Base-by-base conservation (phyloP, 2,329 filamentous ascomycete species). In the Pseudocercospora eumusae region DNA sequence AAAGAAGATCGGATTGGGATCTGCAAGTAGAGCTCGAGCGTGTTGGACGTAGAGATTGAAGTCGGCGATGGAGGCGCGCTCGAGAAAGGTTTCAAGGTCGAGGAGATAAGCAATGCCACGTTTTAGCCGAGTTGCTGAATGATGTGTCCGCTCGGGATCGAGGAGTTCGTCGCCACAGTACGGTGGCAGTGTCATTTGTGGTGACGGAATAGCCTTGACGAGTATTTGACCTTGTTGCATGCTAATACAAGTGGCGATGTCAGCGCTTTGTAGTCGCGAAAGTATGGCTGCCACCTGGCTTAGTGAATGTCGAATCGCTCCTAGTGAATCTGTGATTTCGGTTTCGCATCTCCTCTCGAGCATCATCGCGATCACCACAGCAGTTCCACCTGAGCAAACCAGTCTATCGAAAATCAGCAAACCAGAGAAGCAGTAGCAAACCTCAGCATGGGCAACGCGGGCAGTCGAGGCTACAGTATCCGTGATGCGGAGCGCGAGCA, bases 31-130 rank as follows among this genome's bases (percentile, higher is more conserved):
- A n/a, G 18, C 21, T 20, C 56, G 44, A 23, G 42, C 49, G 18
- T 58, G 56, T 13, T 25, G 56, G 4, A 58, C 56, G 42, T 58
- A 58, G n/a, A 58, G 56, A 4, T 58, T 25, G 20, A 58, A 50
- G 21, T 58, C 42, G 23, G 23, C 28, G 2, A 31, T 28, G 10
- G 40, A 49, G 45, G 56, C 42, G 20, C 33, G n/a, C n/a, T 50
- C 9, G 18, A 58, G 56, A 20, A 58, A 52, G 4, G 8, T 25
- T 18, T 58, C 56, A 2, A 58, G 33, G 2, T 11, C 20, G 18
- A 20, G 9, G 2, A 58, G 44, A n/a, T 50, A 50, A 15, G 42
- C 56, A n/a, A 50, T 23, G 44, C 56, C 20, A 2, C 36, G 4
- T 40, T 40, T 15, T n/a, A 40, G 15, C 9, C 21, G 44, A 23